These are phyloP conservation scores for Wallacemonas collosoma DNA, from an alignment of 208 protist genomes.

Conservation along the genomic window DNA sequence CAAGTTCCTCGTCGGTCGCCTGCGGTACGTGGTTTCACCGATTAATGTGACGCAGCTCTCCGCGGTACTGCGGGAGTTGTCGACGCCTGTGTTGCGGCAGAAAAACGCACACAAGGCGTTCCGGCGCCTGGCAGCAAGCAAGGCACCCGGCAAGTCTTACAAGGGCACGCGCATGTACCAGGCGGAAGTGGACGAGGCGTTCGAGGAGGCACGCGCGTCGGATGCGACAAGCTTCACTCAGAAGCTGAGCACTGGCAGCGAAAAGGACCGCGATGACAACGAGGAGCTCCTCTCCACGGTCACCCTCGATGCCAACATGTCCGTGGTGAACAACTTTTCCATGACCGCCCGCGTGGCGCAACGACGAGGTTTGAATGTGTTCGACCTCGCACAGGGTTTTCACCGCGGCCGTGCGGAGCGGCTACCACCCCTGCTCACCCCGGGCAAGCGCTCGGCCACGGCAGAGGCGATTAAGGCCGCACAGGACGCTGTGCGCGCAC, in stretches of 20 bases:
- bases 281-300: conserved; percentile 10
- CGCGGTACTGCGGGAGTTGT: conserved; percentile 56
- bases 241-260: not conserved
- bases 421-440: conserved; percentile 11
- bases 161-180: conserved; percentile 39
- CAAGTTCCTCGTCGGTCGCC: conserved; percentile 48
- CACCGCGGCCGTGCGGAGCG: conserved; percentile 7
- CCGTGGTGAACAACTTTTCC: conserved; percentile 17
- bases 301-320: conserved; percentile 1
- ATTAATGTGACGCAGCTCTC: conserved; percentile 62
- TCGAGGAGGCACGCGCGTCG: conserved; percentile 20
- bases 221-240: not conserved
- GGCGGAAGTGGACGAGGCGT: conserved; percentile 21
- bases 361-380: conserved; percentile 10
- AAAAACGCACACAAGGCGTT: conserved; percentile 61
- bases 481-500: conserved; percentile 7
- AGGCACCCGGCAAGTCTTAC: conserved; percentile 29
- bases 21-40: conserved; percentile 82
- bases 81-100: conserved; percentile 45
- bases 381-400: conserved; percentile 15
- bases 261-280: conserved; percentile 5
- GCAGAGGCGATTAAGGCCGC: conserved; percentile 14
- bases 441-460: conserved; percentile 9
- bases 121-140: conserved; percentile 34
- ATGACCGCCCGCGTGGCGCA: conserved; percentile 15